Conservation (phyloP, 257 asterid genomes). For the Plantago ovata region DNA sequence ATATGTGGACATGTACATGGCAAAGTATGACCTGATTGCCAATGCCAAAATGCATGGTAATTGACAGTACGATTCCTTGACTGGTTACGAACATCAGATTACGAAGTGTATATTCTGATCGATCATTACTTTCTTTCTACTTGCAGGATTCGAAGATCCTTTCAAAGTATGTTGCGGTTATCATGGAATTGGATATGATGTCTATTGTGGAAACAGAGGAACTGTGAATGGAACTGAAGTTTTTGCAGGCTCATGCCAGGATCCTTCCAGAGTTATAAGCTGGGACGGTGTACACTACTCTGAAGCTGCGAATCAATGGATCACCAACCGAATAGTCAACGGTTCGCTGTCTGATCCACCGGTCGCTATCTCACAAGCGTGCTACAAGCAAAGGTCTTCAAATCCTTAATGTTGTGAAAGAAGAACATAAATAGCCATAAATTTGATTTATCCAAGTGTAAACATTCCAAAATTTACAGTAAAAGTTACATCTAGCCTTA, state of each 20-base stretch:
- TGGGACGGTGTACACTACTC: slow-evolving; percentile 86
- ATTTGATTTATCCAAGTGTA: neutral
- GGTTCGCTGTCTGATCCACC: slow-evolving; percentile 66
- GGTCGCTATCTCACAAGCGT: slow-evolving; percentile 32
- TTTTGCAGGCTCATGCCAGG: slow-evolving; percentile 49
- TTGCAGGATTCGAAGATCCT: slow-evolving; percentile 61
- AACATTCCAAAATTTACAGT: neutral
- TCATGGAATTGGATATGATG: slow-evolving; percentile 43
- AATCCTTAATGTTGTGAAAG: neutral
- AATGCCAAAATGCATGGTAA: slow-evolving; percentile 44
- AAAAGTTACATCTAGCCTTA: no score
- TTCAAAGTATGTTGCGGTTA: slow-evolving; percentile 58
- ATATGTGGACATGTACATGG: slow-evolving; percentile 58
- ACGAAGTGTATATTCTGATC: neutral
- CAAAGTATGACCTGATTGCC: slow-evolving; percentile 58
- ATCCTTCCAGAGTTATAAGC: slow-evolving; percentile 48
- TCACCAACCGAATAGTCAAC: slow-evolving; percentile 36
- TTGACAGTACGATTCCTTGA: neutral
- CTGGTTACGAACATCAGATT: neutral
- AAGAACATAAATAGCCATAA: neutral
- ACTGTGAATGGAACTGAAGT: slow-evolving; percentile 50
- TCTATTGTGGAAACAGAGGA: slow-evolving; percentile 61
- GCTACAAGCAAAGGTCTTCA: slow-evolving; percentile 24
- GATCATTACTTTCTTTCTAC: neutral
- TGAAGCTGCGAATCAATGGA: slow-evolving; percentile 71